These are phyloP conservation scores for Penicillium waksmanii DNA, from an alignment of 495 filamentous ascomycete species.

Conservation along the genomic window DNA sequence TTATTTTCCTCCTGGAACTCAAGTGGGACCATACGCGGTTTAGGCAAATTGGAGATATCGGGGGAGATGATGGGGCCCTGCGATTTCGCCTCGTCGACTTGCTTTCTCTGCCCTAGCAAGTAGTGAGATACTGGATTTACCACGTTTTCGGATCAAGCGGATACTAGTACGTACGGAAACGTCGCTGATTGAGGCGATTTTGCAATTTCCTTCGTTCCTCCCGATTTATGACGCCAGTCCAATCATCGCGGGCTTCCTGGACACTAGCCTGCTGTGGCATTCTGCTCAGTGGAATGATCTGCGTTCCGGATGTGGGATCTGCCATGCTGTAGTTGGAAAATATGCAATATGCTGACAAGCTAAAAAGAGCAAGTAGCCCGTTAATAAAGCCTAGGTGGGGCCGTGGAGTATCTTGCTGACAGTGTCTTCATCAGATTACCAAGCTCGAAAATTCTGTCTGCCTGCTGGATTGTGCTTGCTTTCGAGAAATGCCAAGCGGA, in stretches of 20 bases:
- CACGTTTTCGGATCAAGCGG: too few relatives aligned
- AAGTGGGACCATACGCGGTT: neutral
- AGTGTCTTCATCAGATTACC: neutral
- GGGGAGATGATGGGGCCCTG: neutral
- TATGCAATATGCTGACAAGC: conserved; percentile 5
- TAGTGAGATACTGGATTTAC: neutral
- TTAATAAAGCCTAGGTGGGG: conserved; percentile 6
- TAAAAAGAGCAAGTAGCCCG: conserved; percentile 4
- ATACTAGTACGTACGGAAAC: conserved; percentile 16
- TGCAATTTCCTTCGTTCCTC: conserved; percentile 22
- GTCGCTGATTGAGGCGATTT: conserved; percentile 27
- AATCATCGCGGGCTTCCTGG: conserved; percentile 19
- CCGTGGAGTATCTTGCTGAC: conserved; percentile 6
- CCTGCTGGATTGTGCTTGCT: neutral
- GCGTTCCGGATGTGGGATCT: neutral
- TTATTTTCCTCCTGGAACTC: neutral
- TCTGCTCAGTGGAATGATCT: conserved; percentile 12
- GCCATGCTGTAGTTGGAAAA: conserved; percentile 3
- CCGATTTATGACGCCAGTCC: conserved; percentile 23
- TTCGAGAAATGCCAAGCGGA: neutral
- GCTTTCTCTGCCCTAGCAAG: conserved; percentile 6
- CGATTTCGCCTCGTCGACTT: neutral
- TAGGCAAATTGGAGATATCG: neutral
- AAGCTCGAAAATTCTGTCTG: neutral
- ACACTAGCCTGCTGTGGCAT: conserved; percentile 24